Evolutionary conservation across 345 rosid genomes (phyloP), one percentile per base, ranked within the genome.

Genomic region (Viola odorata): DNA sequence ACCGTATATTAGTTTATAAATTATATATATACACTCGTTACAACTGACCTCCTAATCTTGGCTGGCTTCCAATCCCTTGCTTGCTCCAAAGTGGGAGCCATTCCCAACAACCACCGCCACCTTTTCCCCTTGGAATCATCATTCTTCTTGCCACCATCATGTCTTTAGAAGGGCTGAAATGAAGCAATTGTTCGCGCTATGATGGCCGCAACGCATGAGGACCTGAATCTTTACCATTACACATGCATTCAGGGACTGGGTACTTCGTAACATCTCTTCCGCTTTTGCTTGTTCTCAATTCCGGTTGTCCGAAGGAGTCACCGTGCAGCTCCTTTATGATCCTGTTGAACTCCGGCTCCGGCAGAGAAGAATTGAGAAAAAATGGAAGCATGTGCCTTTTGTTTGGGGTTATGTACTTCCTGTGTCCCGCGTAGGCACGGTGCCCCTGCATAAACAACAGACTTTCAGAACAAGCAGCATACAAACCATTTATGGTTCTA

Each of bases 351-450:
- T 90, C 88, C 14, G 82, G 69, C 76, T 77, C 84, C 0, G 86
- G 77, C n/a, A 90, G 73, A 45, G 96, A 80, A 36, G 81, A 70
- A 70, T 81, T 81, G 47, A 86, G 73, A 66, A 94, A 88, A 68
- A 83, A 86, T 37, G 86, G 95, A 1, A 94, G 95, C 96, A 90
- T 88, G 7, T 91, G 97, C 53, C 92, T 78, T 79, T 94, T 88
- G 85, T 88, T 94, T 32, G 99, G 92, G 40, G 96, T 90, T 38
- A 91, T 80, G 36, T 81, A 83, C 81, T 94, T 91, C 79, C 82
- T 94, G 82, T 92, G 91, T 45, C 96, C 96, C 12, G 88, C 88
- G 76, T 75, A 92, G 11, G 91, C 98, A 38, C 94, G 70, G 37
- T 87, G 79, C 63, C 98, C 91, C 95, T 87, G 92, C 12, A 72